phyloP scores from a whole-genome alignment of 192 early-diverging fungal genomes.

The Phlyctochytrium arcticum region DNA sequence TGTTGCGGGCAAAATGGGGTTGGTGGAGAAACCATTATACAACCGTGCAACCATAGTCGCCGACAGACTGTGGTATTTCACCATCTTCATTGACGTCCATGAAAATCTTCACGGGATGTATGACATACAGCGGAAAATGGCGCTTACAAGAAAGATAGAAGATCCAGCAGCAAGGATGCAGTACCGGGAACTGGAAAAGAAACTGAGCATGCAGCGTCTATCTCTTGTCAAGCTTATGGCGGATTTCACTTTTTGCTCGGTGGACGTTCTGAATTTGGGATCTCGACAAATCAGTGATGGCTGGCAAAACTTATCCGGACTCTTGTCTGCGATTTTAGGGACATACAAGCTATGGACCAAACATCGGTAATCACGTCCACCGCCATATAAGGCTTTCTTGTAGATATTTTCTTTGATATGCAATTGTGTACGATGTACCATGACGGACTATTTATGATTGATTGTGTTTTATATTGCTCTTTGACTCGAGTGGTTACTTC shows the following conservation, averaged over 20 bases:
- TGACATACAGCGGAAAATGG: conserved; percentile 19
- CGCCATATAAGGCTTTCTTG: too few species aligned
- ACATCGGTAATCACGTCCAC: too few species aligned
- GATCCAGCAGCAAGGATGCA: not conserved
- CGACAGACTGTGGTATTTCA: conserved; percentile 66
- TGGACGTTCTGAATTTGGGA: conserved; percentile 39
- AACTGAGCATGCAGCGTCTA: conserved; percentile 51
- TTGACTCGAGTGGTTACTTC: too few species aligned
- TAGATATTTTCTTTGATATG: too few species aligned
- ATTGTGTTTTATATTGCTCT: too few species aligned
- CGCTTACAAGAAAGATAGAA: not conserved
- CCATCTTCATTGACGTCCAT: conserved; percentile 64
- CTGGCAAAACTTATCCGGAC: conserved; percentile 40
- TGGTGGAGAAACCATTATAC: conserved; percentile 46
- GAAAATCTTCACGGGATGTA: conserved; percentile 41
- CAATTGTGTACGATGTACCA: too few species aligned
- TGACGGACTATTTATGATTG: too few species aligned
- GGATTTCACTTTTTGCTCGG: conserved; percentile 71
- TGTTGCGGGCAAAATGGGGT: conserved; percentile 66
- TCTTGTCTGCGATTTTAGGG: conserved; percentile 40
- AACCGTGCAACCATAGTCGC: conserved; percentile 57
- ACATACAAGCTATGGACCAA: conserved; percentile 48
- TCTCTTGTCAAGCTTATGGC: conserved; percentile 62
- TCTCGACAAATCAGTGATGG: conserved; percentile 35
- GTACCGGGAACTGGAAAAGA: conserved; percentile 6